Evolutionary conservation across 2,329 filamentous ascomycete species (phyloP).

Genomic region (Periglandula ipomoeae): DNA sequence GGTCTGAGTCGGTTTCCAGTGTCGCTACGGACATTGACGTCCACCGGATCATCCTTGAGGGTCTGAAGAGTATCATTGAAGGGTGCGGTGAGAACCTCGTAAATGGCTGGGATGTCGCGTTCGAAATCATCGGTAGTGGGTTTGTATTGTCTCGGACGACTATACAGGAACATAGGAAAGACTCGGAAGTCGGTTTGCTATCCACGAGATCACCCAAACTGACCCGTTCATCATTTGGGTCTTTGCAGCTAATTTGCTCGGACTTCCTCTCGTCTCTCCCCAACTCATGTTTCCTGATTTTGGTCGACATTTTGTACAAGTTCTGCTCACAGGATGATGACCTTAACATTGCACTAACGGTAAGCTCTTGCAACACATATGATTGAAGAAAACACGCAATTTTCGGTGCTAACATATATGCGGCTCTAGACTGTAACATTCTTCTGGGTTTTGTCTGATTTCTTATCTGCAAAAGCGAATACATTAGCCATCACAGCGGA

Average conservation of each 20-base stretch:
- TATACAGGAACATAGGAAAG: conserved; percentile 23
- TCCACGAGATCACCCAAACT: conserved; percentile 60
- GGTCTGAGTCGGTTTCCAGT: conserved; percentile 44
- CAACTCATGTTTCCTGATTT: conserved; percentile 60
- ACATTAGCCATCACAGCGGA: conserved; percentile 49
- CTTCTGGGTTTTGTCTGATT: conserved; percentile 93
- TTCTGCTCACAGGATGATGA: conserved; percentile 89
- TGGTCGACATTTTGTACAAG: conserved; percentile 80
- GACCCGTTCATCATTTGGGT: conserved; percentile 79
- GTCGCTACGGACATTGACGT: conserved; percentile 66
- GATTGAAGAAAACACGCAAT: too few relatives aligned
- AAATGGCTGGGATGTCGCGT: conserved; percentile 77
- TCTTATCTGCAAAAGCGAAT: conserved; percentile 55
- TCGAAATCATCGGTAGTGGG: conserved; percentile 76
- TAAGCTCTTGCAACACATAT: conserved; percentile 28
- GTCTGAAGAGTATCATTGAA: conserved; percentile 74
- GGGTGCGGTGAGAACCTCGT: conserved; percentile 77
- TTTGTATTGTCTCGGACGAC: conserved; percentile 44
- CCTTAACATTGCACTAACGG: conserved; percentile 88
- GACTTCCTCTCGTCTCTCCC: conserved; percentile 76
- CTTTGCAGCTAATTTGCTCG: conserved; percentile 85
- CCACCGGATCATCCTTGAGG: conserved; percentile 70
- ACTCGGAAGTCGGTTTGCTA: conserved; percentile 24
- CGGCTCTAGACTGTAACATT: conserved; percentile 73
- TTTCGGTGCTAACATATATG: background rate